Evolutionary conservation across 192 early-diverging fungal genomes (phyloP).

Genomic region (Coemansia sp.): DNA sequence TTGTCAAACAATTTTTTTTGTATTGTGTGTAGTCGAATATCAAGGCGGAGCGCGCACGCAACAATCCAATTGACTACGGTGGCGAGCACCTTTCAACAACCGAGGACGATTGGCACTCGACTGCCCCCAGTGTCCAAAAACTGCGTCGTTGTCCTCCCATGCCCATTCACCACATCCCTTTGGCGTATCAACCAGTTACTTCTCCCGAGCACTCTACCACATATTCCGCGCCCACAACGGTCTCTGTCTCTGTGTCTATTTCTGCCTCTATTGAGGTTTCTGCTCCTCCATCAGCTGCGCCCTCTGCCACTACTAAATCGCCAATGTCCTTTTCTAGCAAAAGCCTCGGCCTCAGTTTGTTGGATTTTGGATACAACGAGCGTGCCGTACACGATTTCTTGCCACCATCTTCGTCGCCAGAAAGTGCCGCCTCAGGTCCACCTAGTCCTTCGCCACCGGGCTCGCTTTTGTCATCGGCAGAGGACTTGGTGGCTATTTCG

Average conservation of each 20-base stretch:
- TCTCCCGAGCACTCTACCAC: constrained; percentile 11
- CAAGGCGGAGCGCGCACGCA: constrained; percentile 12
- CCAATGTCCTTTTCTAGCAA: constrained; percentile 42
- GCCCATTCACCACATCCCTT: not conserved
- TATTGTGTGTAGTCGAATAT: constrained; percentile 8
- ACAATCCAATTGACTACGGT: constrained; percentile 6
- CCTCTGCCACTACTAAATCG: constrained; percentile 14
- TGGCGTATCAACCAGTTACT: not conserved
- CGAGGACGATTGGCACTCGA: constrained; percentile 8
- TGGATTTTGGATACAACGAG: constrained; percentile 47
- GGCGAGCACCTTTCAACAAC: not conserved
- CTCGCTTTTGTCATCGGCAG: not conserved
- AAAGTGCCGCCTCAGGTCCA: constrained; percentile 3
- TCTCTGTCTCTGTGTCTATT: not conserved
- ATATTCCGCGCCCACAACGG: not conserved
- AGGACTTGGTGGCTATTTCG: not conserved
- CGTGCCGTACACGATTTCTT: constrained; percentile 18
- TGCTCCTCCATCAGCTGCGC: constrained; percentile 1
- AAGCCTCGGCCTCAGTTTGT: constrained; percentile 39
- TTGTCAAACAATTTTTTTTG: not conserved
- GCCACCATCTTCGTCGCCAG: constrained; percentile 25
- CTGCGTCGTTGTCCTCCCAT: constrained; percentile 14
- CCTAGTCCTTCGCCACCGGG: constrained; percentile 7
- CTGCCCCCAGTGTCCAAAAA: constrained; percentile 7
- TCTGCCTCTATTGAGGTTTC: constrained; percentile 1